Conservation (phyloP, 2,329 filamentous ascomycete species). For the Exophiala aquamarina region DNA sequence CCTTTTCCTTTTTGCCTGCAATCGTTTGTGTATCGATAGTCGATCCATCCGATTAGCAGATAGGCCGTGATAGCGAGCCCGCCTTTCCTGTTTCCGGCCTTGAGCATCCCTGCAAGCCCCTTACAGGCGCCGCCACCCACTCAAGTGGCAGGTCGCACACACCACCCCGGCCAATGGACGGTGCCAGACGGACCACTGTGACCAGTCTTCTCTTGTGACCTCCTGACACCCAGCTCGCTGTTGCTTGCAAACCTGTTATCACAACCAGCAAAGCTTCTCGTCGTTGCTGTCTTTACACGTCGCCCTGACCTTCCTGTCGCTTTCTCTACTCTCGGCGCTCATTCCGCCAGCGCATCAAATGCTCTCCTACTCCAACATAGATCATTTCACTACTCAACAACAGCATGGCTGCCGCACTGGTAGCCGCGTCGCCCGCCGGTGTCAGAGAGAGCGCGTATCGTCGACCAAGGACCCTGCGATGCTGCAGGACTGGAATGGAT, state of each 20-base stretch:
- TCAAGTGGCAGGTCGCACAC: conserved; percentile 5
- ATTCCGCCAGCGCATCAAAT: conserved; percentile 21
- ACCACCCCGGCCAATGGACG: conserved; percentile 5
- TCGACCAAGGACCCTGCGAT: conserved; percentile 41
- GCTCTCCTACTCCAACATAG: conserved; percentile 12
- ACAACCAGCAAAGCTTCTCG: conserved; percentile 1
- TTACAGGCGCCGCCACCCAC: not conserved
- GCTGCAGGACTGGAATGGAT: conserved; percentile 47
- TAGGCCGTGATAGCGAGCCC: conserved; percentile 1
- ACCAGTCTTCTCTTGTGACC: too few relatives aligned
- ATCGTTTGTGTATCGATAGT: conserved; percentile 24
- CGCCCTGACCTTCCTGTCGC: conserved; percentile 1
- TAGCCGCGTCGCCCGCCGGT: conserved; percentile 42
- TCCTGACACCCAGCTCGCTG: conserved; percentile 20
- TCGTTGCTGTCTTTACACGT: conserved; percentile 4
- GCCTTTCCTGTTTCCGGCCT: conserved; percentile 4
- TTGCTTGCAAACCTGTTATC: conserved; percentile 1
- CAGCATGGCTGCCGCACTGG: conserved; percentile 46
- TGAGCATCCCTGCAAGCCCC: conserved; percentile 4
- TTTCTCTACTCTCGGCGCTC: conserved; percentile 2
- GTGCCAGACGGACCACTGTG: too few relatives aligned
- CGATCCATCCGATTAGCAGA: conserved; percentile 11
- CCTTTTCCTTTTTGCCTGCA: not conserved
- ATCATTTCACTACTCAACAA: conserved; percentile 12
- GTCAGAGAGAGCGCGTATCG: conserved; percentile 41